These are phyloP conservation scores for Quambalaria eucalypti DNA, from an alignment of 1,284 basidiomycete genomes.

Conservation along the genomic window DNA sequence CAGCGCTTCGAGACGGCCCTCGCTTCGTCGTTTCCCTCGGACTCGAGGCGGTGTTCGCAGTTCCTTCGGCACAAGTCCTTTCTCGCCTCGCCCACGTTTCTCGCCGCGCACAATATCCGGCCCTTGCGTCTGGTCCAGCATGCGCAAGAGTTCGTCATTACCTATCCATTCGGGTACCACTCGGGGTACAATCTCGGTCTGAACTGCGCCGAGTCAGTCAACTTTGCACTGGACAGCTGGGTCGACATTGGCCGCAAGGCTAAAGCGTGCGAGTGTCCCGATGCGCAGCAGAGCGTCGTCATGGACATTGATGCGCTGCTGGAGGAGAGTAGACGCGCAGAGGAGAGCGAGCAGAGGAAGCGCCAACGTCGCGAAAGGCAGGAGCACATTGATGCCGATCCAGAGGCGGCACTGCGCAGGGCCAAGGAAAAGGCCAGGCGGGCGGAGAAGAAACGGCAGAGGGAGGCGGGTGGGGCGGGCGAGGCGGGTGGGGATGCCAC, in stretches of 20 bases:
- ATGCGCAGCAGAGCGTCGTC: constrained; percentile 38
- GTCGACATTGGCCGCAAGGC: constrained; percentile 63
- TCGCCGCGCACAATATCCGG: constrained; percentile 65
- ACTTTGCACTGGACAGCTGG: constrained; percentile 94
- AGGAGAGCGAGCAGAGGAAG: constrained; percentile 45
- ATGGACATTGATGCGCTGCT: constrained; percentile 42
- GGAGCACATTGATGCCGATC: constrained; percentile 6
- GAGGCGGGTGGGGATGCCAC: not conserved
- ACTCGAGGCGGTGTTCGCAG: constrained; percentile 66
- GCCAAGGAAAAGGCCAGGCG: constrained; percentile 16
- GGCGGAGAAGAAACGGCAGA: constrained; percentile 14
- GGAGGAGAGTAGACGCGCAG: constrained; percentile 26
- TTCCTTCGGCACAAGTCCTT: constrained; percentile 96
- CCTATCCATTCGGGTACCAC: constrained; percentile 84
- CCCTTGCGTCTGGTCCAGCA: constrained; percentile 61
- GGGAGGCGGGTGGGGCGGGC: constrained; percentile 4
- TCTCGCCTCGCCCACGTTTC: constrained; percentile 75
- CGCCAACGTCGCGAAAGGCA: constrained; percentile 52
- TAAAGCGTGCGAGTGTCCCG: constrained; percentile 39
- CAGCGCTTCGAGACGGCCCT: constrained; percentile 45
- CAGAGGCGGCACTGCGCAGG: constrained; percentile 19
- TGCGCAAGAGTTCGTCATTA: constrained; percentile 87
- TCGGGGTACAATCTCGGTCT: constrained; percentile 94
- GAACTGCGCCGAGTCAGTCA: constrained; percentile 95
- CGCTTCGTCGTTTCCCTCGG: constrained; percentile 37